A percentile compares a stretch with the other conserved stretches of the same genome.
phyloP scores from a whole-genome alignment of 202 grass and related monocot genomes.

The Carex arenaria region DNA sequence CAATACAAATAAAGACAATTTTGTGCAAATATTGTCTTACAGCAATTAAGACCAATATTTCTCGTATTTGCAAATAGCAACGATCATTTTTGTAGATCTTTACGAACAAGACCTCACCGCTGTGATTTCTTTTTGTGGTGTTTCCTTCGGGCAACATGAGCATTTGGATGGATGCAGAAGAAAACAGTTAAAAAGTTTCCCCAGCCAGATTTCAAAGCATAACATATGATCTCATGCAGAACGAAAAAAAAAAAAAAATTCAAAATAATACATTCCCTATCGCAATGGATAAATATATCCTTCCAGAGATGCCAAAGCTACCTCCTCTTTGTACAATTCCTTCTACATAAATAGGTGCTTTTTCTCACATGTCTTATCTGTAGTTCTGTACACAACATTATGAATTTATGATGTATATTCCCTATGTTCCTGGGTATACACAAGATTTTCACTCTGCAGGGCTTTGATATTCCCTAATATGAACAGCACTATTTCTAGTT shows the following conservation, averaged over 20 bases:
- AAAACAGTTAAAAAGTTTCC: not conserved
- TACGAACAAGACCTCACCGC: not conserved
- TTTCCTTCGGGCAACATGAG: not conserved
- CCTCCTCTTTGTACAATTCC: not conserved
- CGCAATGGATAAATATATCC: not conserved
- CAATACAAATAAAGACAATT: not conserved
- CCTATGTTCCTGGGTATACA: not conserved
- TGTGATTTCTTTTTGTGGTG: not conserved
- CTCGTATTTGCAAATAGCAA: not conserved
- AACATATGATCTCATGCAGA: not conserved
- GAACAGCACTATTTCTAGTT: not conserved
- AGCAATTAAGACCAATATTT: not conserved
- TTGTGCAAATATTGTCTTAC: not conserved
- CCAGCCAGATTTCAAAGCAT: not conserved
- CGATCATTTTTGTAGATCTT: not conserved
- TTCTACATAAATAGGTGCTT: not conserved
- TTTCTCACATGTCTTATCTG: not conserved
- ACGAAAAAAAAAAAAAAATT: not conserved
- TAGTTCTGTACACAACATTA: not conserved
- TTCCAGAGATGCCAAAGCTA: not conserved
- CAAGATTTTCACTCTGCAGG: not conserved
- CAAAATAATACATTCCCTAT: not conserved
- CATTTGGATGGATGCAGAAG: not conserved
- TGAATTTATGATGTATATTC: not conserved
- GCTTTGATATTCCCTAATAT: not conserved